Percentiles rank a stretch among this genome's conserved stretches.
Evolutionary conservation across 371 early-diverging fungal species (phyloP).

Genomic region (Gilbertella persicaria): DNA sequence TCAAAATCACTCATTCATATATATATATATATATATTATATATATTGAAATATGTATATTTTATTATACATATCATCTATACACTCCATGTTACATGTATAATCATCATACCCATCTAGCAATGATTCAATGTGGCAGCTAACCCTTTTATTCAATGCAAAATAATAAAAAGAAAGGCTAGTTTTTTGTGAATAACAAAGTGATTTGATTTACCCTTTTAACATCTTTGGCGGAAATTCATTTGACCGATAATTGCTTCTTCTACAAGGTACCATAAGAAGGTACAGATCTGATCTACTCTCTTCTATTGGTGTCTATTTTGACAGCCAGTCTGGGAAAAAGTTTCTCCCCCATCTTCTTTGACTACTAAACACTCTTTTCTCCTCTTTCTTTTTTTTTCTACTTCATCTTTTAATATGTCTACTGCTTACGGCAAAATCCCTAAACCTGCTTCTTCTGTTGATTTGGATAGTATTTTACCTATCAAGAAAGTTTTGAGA

Average conservation of each 20-base stretch:
- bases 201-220: too few relatives aligned
- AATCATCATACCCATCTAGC: neutral
- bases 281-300: too few relatives aligned
- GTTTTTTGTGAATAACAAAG: too few relatives aligned
- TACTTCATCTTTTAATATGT: constrained; percentile 43
- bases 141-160: too few relatives aligned
- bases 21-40: neutral
- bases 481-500: constrained; percentile 42
- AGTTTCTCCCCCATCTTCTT: neutral
- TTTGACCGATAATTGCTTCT: too few relatives aligned
- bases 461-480: constrained; percentile 41
- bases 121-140: neutral
- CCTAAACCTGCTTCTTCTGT: constrained; percentile 34
- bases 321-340: neutral
- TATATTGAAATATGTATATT: neutral
- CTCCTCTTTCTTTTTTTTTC: constrained; percentile 9
- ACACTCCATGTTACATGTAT: neutral
- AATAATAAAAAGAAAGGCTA: too few relatives aligned
- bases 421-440: constrained; percentile 66
- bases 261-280: too few relatives aligned
- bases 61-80: neutral
- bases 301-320: too few relatives aligned
- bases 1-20: too few relatives aligned
- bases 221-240: too few relatives aligned
- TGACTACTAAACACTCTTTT: neutral